These are phyloP conservation scores for Tremella yokohamensis DNA, from an alignment of 768 basidiomycete genomes.

Conservation along the genomic window DNA sequence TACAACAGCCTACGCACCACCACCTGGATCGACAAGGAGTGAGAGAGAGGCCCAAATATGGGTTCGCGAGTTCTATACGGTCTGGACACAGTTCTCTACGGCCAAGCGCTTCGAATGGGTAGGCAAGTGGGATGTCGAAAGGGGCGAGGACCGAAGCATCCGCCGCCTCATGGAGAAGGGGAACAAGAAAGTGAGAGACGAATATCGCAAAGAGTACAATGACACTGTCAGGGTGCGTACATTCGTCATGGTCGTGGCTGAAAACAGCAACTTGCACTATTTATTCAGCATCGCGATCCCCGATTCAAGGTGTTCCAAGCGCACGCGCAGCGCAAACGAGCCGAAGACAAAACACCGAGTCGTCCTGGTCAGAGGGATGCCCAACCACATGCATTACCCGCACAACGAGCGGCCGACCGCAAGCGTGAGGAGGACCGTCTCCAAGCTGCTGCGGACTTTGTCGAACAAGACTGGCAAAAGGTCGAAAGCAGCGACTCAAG, in stretches of 20 bases:
- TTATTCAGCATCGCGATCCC: constrained; percentile 71
- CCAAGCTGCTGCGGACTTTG: constrained; percentile 55
- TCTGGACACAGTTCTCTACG: constrained; percentile 82
- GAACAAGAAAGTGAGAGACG: constrained; percentile 86
- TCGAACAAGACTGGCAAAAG: constrained; percentile 90
- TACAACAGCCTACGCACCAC: constrained; percentile 65
- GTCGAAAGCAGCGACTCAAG: constrained; percentile 40
- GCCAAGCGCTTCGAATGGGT: constrained; percentile 84
- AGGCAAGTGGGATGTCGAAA: constrained; percentile 74
- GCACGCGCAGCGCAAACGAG: constrained; percentile 20
- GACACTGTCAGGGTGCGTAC: constrained; percentile 74
- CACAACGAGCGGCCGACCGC: constrained; percentile 12
- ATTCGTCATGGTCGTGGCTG: neutral
- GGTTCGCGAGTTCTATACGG: constrained; percentile 72
- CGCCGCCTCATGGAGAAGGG: constrained; percentile 93
- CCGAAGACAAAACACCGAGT: constrained; percentile 52
- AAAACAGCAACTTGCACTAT: constrained; percentile 41
- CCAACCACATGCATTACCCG: constrained; percentile 52
- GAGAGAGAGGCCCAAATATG: constrained; percentile 56
- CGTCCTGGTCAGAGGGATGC: constrained; percentile 45
- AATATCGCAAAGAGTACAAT: constrained; percentile 84
- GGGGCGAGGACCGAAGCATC: constrained; percentile 81
- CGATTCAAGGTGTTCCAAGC: constrained; percentile 58
- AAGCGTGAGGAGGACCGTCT: constrained; percentile 41
- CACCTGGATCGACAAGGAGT: constrained; percentile 33